Evolutionary conservation across 2,329 filamentous ascomycete genomes (phyloP), one percentile per base, ranked within the genome.

Genomic region (Trichoderma sp.): DNA sequence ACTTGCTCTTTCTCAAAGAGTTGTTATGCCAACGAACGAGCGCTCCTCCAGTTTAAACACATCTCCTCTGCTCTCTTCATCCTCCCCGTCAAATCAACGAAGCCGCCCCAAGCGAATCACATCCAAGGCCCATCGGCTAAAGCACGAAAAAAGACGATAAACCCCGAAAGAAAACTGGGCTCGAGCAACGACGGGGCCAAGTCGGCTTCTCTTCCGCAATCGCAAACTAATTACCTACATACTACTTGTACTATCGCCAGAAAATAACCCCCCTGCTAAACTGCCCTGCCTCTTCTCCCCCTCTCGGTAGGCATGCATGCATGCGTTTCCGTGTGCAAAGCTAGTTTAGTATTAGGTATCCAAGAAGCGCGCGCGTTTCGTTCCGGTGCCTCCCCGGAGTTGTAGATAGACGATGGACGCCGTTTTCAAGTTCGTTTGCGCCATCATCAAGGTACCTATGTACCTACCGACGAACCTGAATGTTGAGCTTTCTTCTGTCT

Each of bases 141-240:
- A 62, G 59, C 59, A 62, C 10, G 34, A 45, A 62, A 52, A 57
- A 51, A 52, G 34, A 19, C 1, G 1, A 3, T 9, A 34, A 62
- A 52, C 34, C 7, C n/a, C 30, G 14, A 19, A 34, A 14, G 1
- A 39, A 39, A 39, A 39, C 21, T 54, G 59, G 59, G 52, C 48
- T 62, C 48, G 26, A 54, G 41, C 41, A 51, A 39, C 45, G 21
- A n/a, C 50, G 59, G 10, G 59, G 59, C 43, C 59, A 63, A 63
- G 59, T 63, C 59, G 59, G 59, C 50, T 63, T 62, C 44, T 55
- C 50, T 63, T 43, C 50, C 50, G 59, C 41, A 24, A 55, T 55
- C 50, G 41, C 57, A 60, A 60, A 51, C 45, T 54, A 55, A n/a
- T n/a, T n/a, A n/a, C n/a, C n/a, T n/a, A n/a, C n/a, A n/a, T n/a